Conservation (phyloP, 345 rosid species). For the Excoecaria agallocha region DNA sequence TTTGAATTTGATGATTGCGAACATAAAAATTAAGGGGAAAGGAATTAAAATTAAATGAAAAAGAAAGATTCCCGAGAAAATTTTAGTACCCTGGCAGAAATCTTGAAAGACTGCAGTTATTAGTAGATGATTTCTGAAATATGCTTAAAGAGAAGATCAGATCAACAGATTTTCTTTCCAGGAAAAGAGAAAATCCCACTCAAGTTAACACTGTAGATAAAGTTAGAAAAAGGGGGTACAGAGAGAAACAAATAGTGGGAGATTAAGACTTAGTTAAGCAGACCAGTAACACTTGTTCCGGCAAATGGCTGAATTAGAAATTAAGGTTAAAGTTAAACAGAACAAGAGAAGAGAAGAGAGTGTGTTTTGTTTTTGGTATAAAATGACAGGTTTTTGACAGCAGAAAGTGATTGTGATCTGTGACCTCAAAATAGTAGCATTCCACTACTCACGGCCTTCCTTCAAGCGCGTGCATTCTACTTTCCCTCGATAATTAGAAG, state of each 20-base stretch:
- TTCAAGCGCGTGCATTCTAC: slow-evolving; percentile 9
- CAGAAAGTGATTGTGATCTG: slow-evolving; percentile 24
- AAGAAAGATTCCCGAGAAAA: slow-evolving; percentile 3
- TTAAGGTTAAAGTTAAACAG: neutral
- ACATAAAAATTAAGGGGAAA: neutral
- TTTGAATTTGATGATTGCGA: neutral
- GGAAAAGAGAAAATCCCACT: slow-evolving; percentile 42
- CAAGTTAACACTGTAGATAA: slow-evolving; percentile 47
- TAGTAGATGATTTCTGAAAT: slow-evolving; percentile 19
- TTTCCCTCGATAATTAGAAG: too few relatives aligned
- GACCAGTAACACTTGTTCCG: too few relatives aligned
- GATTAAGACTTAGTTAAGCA: too few relatives aligned
- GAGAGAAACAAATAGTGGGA: slow-evolving; percentile 21
- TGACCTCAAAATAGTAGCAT: slow-evolving; percentile 12
- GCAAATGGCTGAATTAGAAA: slow-evolving; percentile 8
- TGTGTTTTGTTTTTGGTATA: slow-evolving; percentile 24
- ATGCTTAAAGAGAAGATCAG: slow-evolving; percentile 38
- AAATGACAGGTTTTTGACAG: slow-evolving; percentile 38
- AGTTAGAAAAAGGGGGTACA: slow-evolving; percentile 21
- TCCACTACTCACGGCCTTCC: neutral
- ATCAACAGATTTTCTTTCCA: slow-evolving; percentile 41
- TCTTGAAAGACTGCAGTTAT: slow-evolving; percentile 22
- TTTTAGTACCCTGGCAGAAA: slow-evolving; percentile 20
- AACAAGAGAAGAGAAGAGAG: slow-evolving; percentile 7
- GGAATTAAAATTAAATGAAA: neutral